Base-by-base conservation (phyloP, 129 eudicot genomes). In the Logfia minima region DNA sequence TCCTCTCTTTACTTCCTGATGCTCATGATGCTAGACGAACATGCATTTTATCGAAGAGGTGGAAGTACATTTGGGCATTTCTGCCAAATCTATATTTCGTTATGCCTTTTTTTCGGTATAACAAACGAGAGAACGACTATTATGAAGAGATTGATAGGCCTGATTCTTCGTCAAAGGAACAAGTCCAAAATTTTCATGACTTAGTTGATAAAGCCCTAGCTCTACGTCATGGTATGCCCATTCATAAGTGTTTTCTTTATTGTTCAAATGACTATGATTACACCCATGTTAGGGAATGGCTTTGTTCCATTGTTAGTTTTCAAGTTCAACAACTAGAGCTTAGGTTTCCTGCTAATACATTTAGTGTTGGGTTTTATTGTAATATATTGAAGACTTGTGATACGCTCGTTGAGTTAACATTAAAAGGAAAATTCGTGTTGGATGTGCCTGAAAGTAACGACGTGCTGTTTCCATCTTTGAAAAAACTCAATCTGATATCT, bases 381-480 rank as follows among this genome's bases (percentile, higher is more conserved):
- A 13, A 65, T 53, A 11, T 72, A 14, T 80, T 80, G 28, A 51
- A 14, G 68, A 26, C 1, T 6, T 72, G 74, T 17, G 10, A 28
- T 18, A 21, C 68, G 8, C 66, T 80, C 8, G 67, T 80, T 66
- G 55, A 41, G 17, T 72, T 80, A 26, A 72, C 68, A 22, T 55
- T 80, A 11, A n/a, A 39, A 37, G 83, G 83, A 0, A 43, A 31
- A 14, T 80, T 72, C 13, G 48, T 51, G 66, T 51, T 80, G 10
- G 48, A 52, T 53, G 74, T 72, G 45, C 79, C 79, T 11, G 37
- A 70, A 19, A 19, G 9, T 18, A 17, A 11, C 9, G 59, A 37
- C 3, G 3, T 53, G 43, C 6, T 72, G 8, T 72, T 80, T 34
- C 83, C 83, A 0, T 62, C 68, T 72, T 37, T 80, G 73, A 80